Evolutionary conservation across 164 flowering plant species (phyloP), one percentile per base, ranked within the genome.

Genomic region (Buxus sempervirens): DNA sequence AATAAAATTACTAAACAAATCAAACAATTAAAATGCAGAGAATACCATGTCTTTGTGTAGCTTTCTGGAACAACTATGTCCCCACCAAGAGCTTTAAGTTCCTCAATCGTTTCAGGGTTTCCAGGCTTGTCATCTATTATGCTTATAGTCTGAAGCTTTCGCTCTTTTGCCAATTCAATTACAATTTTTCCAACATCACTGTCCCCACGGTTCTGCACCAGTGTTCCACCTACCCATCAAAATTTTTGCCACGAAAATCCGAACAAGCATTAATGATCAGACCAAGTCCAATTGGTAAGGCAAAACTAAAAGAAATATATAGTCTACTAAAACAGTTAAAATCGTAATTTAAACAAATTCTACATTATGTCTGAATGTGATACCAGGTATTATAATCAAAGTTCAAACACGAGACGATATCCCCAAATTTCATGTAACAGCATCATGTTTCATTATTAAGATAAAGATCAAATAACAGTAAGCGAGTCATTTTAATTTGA

Each of bases 61-160:
- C 80, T 77, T 60, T 73, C 80, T 22, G 80, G 80, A 16, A 77
- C 77, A 45, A 77, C 74, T 27, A 73, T 60, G 67, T 77, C 80
- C 42, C 71, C 80, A 18, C 77, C 80, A 63, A 77, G 74, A 45
- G 75, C 73, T 70, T 77, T 77, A 7, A 77, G 75, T 70, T 65
- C 80, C 60, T 73, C 77, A 70, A 77, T 77, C 5, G 58, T 73
- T 48, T 73, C 75, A 9, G 80, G 72, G 25, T 20, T 70, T 67
- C 75, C 80, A 64, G 75, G 74, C 63, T 77, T 77, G 64, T 77
- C 77, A 36, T 67, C 80, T 48, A 77, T 71, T 70, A 77, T 77
- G 69, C 77, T 77, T 41, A 77, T 22, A 16, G 77, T 77, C 60
- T 73, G 75, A 54, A 70, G 15, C 41, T 73, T 67, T 21, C 72